Evolutionary conservation across 441 rosid species (phyloP).

Genomic region (Biscutella laevigata): DNA sequence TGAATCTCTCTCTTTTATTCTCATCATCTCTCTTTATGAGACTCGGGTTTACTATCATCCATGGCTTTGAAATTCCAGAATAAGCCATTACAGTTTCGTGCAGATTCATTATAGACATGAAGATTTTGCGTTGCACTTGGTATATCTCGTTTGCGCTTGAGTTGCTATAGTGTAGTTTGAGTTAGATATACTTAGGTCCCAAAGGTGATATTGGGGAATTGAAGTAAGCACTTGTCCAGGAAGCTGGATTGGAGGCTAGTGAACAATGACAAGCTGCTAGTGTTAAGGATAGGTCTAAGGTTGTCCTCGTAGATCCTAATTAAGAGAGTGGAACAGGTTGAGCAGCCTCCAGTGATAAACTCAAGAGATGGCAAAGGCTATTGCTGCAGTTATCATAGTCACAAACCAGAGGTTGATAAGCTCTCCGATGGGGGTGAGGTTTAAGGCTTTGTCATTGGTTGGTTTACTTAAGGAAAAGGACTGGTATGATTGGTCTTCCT

Average conservation of each 20-base stretch:
- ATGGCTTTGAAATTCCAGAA: not conserved
- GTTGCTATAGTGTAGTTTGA: not conserved
- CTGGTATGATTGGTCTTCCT: too few relatives aligned
- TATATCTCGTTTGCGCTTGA: not conserved
- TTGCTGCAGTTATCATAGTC: slow-evolving; percentile 42
- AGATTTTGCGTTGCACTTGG: not conserved
- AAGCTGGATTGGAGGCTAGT: slow-evolving; percentile 37
- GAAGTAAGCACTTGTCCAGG: slow-evolving; percentile 40
- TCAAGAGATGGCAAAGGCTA: slow-evolving; percentile 43
- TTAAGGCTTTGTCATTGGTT: not conserved
- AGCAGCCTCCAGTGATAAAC: slow-evolving; percentile 28
- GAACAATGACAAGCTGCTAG: slow-evolving; percentile 43
- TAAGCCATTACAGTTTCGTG: too few relatives aligned
- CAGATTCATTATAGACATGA: not conserved
- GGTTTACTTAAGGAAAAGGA: not conserved
- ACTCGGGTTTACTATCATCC: not conserved
- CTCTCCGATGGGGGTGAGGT: slow-evolving; percentile 64
- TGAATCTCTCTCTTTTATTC: not conserved
- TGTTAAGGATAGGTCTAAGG: slow-evolving; percentile 48
- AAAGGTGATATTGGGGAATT: slow-evolving; percentile 40
- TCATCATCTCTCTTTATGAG: not conserved
- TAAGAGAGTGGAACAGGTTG: slow-evolving; percentile 30
- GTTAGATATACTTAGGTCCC: not conserved
- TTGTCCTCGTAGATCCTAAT: slow-evolving; percentile 40
- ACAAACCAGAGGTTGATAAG: slow-evolving; percentile 53